Conservation (phyloP, 2,329 filamentous ascomycete species). For the Colletotrichum destructivum region DNA sequence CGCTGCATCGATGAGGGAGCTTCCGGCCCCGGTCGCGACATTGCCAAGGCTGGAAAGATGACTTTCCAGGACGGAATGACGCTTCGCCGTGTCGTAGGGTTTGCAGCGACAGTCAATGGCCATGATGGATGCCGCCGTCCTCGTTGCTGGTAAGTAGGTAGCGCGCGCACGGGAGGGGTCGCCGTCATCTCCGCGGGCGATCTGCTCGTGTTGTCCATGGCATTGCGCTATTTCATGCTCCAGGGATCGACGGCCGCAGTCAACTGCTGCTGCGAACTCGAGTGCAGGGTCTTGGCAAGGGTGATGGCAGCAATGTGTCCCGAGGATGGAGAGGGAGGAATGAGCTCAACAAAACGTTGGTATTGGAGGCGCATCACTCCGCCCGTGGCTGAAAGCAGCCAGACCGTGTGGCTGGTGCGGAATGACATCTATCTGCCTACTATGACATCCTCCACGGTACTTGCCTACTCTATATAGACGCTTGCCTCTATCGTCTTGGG, state of each 20-base stretch:
- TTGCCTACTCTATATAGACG: too few species aligned
- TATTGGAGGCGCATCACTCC: too few species aligned
- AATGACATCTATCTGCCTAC: not conserved
- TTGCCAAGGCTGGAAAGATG: constrained; percentile 27
- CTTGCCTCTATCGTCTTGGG: not conserved
- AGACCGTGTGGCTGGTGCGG: not conserved
- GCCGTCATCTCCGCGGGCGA: not conserved
- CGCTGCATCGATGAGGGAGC: constrained; percentile 2
- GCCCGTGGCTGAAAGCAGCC: not conserved
- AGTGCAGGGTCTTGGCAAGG: not conserved
- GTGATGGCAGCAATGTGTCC: not conserved
- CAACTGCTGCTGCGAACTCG: not conserved
- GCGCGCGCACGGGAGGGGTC: not conserved
- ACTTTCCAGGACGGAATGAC: constrained; percentile 8
- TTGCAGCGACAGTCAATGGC: not conserved
- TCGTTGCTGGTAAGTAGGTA: not conserved
- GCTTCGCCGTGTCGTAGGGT: constrained; percentile 19
- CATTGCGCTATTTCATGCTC: not conserved
- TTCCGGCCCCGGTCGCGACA: constrained; percentile 18
- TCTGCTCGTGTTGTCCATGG: not conserved
- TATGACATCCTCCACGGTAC: not conserved
- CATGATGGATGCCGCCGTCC: not conserved
- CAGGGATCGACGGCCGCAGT: not conserved
- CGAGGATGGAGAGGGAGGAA: not conserved
- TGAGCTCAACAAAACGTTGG: not conserved